phyloP scores from a whole-genome alignment of 2,329 filamentous ascomycete species.

The Fusarium veterinarium region DNA sequence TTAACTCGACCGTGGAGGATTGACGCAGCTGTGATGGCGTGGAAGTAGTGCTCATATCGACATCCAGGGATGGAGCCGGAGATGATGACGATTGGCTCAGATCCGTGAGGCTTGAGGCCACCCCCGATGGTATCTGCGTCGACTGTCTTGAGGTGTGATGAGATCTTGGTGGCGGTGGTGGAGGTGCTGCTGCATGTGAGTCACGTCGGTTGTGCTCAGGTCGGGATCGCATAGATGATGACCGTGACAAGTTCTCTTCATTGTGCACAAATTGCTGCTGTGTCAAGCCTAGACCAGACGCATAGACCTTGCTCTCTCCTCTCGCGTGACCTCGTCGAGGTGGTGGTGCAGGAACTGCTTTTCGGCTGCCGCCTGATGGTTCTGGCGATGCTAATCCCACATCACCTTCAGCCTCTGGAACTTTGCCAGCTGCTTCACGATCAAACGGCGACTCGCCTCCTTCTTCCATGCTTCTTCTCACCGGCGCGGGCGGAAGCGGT shows the following conservation, averaged over 20 bases:
- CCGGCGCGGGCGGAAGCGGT: constrained; percentile 68
- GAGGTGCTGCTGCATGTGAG: constrained; percentile 61
- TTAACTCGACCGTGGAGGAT: constrained; percentile 20
- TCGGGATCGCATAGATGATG: constrained; percentile 61
- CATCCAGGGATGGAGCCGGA: constrained; percentile 34
- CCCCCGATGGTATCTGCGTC: constrained; percentile 30
- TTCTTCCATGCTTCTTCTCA: constrained; percentile 59
- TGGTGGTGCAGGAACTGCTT: constrained; percentile 62
- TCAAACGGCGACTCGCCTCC: constrained; percentile 65
- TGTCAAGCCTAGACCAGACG: constrained; percentile 28
- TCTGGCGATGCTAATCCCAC: constrained; percentile 47
- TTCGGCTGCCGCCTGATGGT: constrained; percentile 52
- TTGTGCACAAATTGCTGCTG: constrained; percentile 34
- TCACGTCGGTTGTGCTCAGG: constrained; percentile 59
- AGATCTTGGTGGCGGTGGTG: constrained; percentile 66
- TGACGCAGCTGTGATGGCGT: constrained; percentile 22
- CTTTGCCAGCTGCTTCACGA: constrained; percentile 63
- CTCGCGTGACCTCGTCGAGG: constrained; percentile 61
- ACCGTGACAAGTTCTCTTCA: constrained; percentile 57
- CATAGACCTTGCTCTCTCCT: constrained; percentile 55
- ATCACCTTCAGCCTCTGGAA: constrained; percentile 56
- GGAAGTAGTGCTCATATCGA: constrained; percentile 19
- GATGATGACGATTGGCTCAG: constrained; percentile 33
- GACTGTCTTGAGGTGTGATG: constrained; percentile 52
- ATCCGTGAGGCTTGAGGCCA: constrained; percentile 50